These are phyloP conservation scores for Arctostaphylos glauca DNA, from an alignment of 148 eudicot species.

Conservation along the genomic window DNA sequence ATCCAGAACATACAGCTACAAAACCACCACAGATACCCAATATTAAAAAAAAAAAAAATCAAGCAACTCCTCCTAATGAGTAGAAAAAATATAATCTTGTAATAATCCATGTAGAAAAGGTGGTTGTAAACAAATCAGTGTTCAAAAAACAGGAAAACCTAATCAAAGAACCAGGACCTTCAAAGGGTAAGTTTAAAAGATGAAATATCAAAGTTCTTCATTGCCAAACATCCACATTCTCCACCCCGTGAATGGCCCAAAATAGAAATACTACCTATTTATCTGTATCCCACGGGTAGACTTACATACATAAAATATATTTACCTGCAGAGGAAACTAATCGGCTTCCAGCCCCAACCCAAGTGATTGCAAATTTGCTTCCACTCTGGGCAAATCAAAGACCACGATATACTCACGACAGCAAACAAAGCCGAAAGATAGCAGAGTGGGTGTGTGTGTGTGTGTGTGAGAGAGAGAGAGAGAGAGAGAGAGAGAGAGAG, in stretches of 20 bases:
- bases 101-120: no score
- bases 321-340: conserved; percentile 29
- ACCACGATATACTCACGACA: background rate
- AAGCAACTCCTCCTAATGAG: no score
- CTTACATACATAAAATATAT: background rate
- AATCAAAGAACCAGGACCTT: no score
- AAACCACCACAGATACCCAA: no score
- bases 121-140: no score
- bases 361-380: conserved; percentile 5
- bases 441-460: background rate
- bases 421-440: background rate
- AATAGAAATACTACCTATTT: background rate
- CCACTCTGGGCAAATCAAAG: conserved; percentile 9
- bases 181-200: background rate
- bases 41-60: no score
- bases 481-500: background rate
- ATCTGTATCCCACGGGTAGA: no score
- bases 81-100: no score
- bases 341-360: conserved; percentile 5
- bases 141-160: no score
- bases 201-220: background rate
- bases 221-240: no score
- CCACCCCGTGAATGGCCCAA: no score
- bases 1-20: no score
- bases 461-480: background rate